Percentiles rank a stretch among this genome's conserved stretches.
Evolutionary conservation across 2,329 filamentous ascomycete genomes (phyloP).

Genomic region (Paramyrothecium roridum): DNA sequence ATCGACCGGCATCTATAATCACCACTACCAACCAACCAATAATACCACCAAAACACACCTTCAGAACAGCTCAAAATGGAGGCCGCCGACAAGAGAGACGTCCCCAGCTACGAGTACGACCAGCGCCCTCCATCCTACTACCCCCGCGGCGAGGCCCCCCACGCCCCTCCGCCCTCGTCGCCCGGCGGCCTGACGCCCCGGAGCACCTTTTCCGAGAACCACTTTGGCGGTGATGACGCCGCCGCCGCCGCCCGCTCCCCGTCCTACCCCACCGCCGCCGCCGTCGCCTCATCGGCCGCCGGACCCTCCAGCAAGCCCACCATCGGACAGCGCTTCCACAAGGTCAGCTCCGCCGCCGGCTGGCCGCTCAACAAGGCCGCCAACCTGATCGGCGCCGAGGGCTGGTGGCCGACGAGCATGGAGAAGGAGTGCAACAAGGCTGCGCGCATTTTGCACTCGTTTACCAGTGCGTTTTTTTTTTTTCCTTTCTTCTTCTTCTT

Average conservation of each 20-base stretch:
- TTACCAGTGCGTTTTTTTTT: conserved; percentile 50
- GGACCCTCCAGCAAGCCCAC: conserved; percentile 25
- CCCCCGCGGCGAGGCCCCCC: conserved; percentile 2
- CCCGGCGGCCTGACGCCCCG: not conserved
- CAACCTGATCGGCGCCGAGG: conserved; percentile 67
- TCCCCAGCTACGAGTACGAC: conserved; percentile 16
- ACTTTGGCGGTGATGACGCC: not conserved
- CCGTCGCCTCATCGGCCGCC: too few species aligned
- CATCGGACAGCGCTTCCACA: conserved; percentile 60
- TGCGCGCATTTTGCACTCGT: conserved; percentile 69
- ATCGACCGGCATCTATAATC: not conserved
- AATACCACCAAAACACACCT: not conserved
- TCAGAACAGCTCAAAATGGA: conserved; percentile 11
- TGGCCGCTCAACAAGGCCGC: conserved; percentile 65
- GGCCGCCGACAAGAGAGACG: conserved; percentile 10
- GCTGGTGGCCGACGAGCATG: conserved; percentile 72
- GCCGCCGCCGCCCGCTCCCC: not conserved
- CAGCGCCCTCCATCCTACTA: conserved; percentile 16
- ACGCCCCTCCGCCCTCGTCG: not conserved
- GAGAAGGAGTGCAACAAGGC: conserved; percentile 76
- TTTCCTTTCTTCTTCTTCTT: not conserved
- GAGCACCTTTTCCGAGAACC: not conserved
- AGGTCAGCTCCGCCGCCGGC: conserved; percentile 62
- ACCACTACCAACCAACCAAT: not conserved
- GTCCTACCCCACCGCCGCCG: not conserved